These are phyloP conservation scores for Rhizoclosmatium sp. DNA, from an alignment of 192 early-diverging fungal genomes.

Conservation along the genomic window DNA sequence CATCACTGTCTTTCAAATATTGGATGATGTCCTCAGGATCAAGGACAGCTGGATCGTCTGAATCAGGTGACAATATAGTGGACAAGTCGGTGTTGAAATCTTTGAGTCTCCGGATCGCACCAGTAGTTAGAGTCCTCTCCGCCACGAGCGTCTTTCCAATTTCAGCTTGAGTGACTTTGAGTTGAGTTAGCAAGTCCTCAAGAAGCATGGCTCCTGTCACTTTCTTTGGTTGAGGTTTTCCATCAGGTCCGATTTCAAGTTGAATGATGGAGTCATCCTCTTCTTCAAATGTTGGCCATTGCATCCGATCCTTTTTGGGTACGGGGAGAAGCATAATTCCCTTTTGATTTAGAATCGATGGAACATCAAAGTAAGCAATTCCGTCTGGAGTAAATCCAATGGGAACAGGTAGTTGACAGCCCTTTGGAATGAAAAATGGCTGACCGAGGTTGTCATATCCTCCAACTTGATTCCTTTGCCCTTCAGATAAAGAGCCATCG, in stretches of 20 bases:
- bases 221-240: slow-evolving; percentile 19
- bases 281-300: slow-evolving; percentile 51
- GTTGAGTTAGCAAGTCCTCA: slow-evolving; percentile 44
- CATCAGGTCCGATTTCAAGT: slow-evolving; percentile 28
- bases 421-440: slow-evolving; percentile 66
- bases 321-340: slow-evolving; percentile 56
- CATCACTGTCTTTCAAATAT: slow-evolving; percentile 60
- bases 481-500: slow-evolving; percentile 47
- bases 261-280: slow-evolving; percentile 47
- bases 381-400: slow-evolving; percentile 65
- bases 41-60: slow-evolving; percentile 38
- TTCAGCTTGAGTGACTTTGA: slow-evolving; percentile 51
- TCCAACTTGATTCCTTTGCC: slow-evolving; percentile 54
- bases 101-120: slow-evolving; percentile 44
- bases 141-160: slow-evolving; percentile 46
- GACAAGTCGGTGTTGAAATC: slow-evolving; percentile 36
- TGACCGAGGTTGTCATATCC: slow-evolving; percentile 66
- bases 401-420: slow-evolving; percentile 59
- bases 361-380: slow-evolving; percentile 67
- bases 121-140: slow-evolving; percentile 34
- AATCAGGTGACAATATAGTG: neutral
- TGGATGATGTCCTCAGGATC: slow-evolving; percentile 62
- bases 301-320: slow-evolving; percentile 34
- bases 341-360: slow-evolving; percentile 57
- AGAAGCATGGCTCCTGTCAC: slow-evolving; percentile 44